phyloP scores from a whole-genome alignment of 768 basidiomycete genomes.

The Agrocybe chaxingu region DNA sequence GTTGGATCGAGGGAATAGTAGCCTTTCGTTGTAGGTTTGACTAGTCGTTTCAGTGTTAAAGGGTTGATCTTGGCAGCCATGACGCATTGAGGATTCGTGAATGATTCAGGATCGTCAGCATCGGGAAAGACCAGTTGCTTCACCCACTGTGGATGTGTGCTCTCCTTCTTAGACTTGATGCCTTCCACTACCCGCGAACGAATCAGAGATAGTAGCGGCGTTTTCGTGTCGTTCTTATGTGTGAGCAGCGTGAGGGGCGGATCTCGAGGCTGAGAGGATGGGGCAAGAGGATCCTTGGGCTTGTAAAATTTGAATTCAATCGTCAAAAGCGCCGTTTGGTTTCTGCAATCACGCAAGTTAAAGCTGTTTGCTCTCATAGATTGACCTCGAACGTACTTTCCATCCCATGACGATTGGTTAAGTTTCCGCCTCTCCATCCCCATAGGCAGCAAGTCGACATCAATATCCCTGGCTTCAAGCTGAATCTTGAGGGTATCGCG shows the following conservation, averaged over 20 bases:
- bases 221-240: conserved; percentile 56
- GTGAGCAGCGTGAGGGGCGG: conserved; percentile 53
- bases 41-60: conserved; percentile 15
- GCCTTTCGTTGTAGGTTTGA: conserved; percentile 24
- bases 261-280: conserved; percentile 29
- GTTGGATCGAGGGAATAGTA: conserved; percentile 60
- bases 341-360: conserved; percentile 38
- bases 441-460: conserved; percentile 70
- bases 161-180: conserved; percentile 39
- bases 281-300: conserved; percentile 41
- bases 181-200: conserved; percentile 44
- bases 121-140: conserved; percentile 48
- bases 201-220: conserved; percentile 48
- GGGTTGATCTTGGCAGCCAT: conserved; percentile 46
- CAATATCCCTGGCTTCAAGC: conserved; percentile 64
- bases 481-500: conserved; percentile 66
- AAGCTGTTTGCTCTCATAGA: conserved; percentile 2
- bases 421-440: conserved; percentile 79
- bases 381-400: conserved; percentile 51
- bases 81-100: conserved; percentile 56
- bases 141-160: conserved; percentile 52
- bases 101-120: conserved; percentile 53
- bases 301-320: conserved; percentile 70
- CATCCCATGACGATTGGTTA: conserved; percentile 84
- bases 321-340: conserved; percentile 64